phyloP scores from a whole-genome alignment of 208 protist genomes.

The Trichomonas tenax region DNA sequence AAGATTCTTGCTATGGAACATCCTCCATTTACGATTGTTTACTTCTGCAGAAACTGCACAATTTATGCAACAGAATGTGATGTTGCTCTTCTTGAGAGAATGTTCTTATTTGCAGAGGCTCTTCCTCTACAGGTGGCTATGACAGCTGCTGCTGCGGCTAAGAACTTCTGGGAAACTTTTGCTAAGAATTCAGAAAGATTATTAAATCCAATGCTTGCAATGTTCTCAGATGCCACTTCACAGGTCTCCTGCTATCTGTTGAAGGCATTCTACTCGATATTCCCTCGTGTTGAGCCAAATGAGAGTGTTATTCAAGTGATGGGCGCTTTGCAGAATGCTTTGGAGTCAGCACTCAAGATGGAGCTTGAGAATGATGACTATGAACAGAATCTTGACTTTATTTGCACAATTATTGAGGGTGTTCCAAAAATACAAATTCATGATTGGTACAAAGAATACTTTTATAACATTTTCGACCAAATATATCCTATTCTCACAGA shows the following conservation, averaged over 20 bases:
- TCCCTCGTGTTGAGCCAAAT: not conserved
- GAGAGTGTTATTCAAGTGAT: not conserved
- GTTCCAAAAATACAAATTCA: not conserved
- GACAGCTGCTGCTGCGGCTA: not conserved
- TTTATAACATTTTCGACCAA: not conserved
- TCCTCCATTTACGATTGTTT: not conserved
- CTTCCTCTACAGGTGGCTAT: not conserved
- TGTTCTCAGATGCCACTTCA: not conserved
- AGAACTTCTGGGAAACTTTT: not conserved
- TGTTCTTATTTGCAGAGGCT: not conserved
- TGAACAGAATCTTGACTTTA: not conserved
- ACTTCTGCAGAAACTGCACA: not conserved
- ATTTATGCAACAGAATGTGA: not conserved
- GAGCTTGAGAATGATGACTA: not conserved
- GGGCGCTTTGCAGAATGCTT: not conserved
- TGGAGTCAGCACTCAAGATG: not conserved
- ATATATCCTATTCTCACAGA: not conserved
- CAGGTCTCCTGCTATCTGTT: not conserved
- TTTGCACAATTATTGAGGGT: not conserved
- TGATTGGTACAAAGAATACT: not conserved
- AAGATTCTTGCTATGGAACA: not conserved
- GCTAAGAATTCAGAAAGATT: not conserved
- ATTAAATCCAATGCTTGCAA: not conserved
- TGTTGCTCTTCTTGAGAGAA: not conserved
- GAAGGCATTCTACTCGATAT: not conserved